Percentiles rank a stretch among this genome's conserved stretches.
These are phyloP conservation scores for Ogataea saltuana DNA, from an alignment of 805 yeast genomes.

Conservation along the genomic window DNA sequence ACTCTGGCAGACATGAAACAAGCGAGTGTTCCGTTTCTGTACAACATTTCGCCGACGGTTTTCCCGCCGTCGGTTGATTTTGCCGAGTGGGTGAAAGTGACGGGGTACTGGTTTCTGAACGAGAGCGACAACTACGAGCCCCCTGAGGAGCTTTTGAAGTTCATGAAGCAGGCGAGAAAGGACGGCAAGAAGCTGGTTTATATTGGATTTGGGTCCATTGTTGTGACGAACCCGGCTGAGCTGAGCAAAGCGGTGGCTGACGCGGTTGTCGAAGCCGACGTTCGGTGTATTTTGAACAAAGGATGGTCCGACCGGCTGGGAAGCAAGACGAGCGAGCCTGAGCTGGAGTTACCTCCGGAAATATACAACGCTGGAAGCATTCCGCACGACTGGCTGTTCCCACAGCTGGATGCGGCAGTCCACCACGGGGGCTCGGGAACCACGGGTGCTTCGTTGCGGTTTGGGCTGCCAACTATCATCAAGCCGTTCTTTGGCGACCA, in stretches of 20 bases:
- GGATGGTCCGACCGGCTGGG: conserved; percentile 89
- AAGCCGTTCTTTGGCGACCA: conserved; percentile 98
- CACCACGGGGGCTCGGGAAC: conserved; percentile 98
- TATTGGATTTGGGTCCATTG: conserved; percentile 95
- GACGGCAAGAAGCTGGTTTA: conserved; percentile 75
- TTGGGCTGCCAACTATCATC: conserved; percentile 85
- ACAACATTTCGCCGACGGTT: conserved; percentile 84
- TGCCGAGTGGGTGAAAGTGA: conserved; percentile 92
- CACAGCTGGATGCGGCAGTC: conserved; percentile 87
- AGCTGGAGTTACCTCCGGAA: conserved; percentile 59
- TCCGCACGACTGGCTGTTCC: conserved; percentile 95
- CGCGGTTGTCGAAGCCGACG: conserved; percentile 79
- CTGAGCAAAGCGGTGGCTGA: conserved; percentile 76
- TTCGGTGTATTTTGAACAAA: conserved; percentile 82
- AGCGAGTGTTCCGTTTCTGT: conserved; percentile 80
- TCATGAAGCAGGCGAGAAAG: conserved; percentile 60
- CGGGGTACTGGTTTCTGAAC: conserved; percentile 94
- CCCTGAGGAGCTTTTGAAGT: conserved; percentile 54
- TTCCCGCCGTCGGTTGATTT: conserved; percentile 93
- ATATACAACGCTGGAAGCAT: conserved; percentile 69
- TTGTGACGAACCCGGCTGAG: conserved; percentile 77
- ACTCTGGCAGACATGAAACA: conserved; percentile 71
- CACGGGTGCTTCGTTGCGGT: conserved; percentile 85
- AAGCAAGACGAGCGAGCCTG: conserved; percentile 36
- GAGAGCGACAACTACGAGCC: conserved; percentile 54